Conservation (phyloP, 495 filamentous ascomycete species). For the Podospora tetraspora region DNA sequence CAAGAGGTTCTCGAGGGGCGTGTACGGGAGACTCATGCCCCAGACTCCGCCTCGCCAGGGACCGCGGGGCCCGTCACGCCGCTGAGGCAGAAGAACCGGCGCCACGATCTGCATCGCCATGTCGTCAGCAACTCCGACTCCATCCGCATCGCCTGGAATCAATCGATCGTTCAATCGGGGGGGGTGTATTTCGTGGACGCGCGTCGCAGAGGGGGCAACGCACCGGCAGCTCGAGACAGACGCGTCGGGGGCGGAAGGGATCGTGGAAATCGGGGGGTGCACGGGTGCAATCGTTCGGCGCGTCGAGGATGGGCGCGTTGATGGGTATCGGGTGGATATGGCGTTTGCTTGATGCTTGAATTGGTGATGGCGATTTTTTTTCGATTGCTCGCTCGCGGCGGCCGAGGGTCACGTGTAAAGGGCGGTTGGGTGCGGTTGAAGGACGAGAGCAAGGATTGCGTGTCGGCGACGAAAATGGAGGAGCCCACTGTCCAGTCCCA, state of each 20-base stretch:
- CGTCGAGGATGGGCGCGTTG: not conserved
- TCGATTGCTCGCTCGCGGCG: not conserved
- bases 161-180: slow-evolving; percentile 15
- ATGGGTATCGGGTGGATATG: not conserved
- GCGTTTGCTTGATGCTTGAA: not conserved
- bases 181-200: not conserved
- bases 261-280: not conserved
- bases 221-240: slow-evolving; percentile 3
- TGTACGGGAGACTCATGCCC: slow-evolving; percentile 61
- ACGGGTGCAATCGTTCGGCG: not conserved
- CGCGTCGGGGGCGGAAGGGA: not conserved
- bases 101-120: slow-evolving; percentile 41
- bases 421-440: not conserved
- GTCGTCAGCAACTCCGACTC: slow-evolving; percentile 2
- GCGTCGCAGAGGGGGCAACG: slow-evolving; percentile 1
- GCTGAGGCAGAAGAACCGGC: slow-evolving; percentile 45
- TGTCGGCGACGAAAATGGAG: not conserved
- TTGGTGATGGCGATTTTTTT: not conserved
- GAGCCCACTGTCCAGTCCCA: not conserved
- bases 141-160: not conserved
- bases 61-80: slow-evolving; percentile 51
- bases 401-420: not conserved
- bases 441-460: not conserved
- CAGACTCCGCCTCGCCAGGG: slow-evolving; percentile 49
- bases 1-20: slow-evolving; percentile 80